Evolutionary conservation across 2,329 filamentous ascomycete genomes (phyloP), one percentile per base, ranked within the genome.

Genomic region (Trichophyton equinum): DNA sequence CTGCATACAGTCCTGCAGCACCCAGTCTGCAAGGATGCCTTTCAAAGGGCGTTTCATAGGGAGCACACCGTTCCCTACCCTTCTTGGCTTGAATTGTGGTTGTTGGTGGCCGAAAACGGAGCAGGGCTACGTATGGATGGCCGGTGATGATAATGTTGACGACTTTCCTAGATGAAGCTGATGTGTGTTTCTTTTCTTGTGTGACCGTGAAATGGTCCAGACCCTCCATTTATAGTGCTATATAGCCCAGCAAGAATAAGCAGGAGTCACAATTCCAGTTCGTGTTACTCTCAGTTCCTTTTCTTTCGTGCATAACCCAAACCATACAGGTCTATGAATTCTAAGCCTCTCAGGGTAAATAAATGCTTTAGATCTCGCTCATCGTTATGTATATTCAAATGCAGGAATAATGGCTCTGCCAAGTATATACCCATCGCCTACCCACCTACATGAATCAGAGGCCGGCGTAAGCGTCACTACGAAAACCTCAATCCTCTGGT

Each of bases 401-500:
- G 18, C 18, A 51, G 46, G 3, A 25, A 51, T 27, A 25, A 51
- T 51, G 18, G 11, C n/a, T 20, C n/a, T 22, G 22, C 15, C 27
- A 30, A 20, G 40, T 47, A 47, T 47, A 22, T 47, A 25, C 44
- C 44, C 9, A 7, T 38, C 33, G 11, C 11, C 11, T 38, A 38
- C 33, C 27, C 27, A 30, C 27, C 27, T 30, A 30, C 27, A 30
- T 30, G 27, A 30, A 30, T 7, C 33, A 38, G 33, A 13, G 1
- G 11, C 20, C 20, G 6, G 27, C 27, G n/a, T 30, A 30, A 6
- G 30, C 22, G 22, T 15, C 11, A 38, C 25, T 53, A 53, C 49
- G 72, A 73, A 72, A 85, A 85, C 59, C 79, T 77, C 64, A 86
- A 80, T 2, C 82, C 83, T 44, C 77, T 75, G 49, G 71, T 79